Base-by-base conservation (phyloP, 768 basidiomycete genomes). In the Kwoniella botswanensis region DNA sequence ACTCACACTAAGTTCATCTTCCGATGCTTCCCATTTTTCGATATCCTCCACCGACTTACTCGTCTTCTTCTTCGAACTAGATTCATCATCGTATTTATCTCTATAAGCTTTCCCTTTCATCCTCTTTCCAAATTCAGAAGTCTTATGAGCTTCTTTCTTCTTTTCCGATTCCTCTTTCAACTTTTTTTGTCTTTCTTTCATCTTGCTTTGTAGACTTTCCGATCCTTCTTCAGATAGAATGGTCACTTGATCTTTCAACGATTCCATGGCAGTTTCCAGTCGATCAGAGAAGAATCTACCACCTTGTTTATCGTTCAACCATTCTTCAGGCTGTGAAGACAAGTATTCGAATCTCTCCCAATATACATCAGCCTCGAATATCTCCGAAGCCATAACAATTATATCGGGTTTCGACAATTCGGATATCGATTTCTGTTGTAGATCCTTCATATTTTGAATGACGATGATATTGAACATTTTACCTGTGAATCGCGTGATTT, bases 261-360 rank as follows among this genome's bases (percentile, higher is more conserved):
- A 85, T 10, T 84, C 85, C 62, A 92, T 84, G 24, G 88, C 86
- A 54, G 88, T 87, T 21, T 91, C 89, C 22, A 96, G 86, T 41
- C 91, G 88, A n/a, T 90, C 90, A 63, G 91, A 90, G 86, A 95
- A 97, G 85, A 93, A 93, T 21, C 95, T 89, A 13, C 93, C 93
- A 43, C 93, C 91, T 43, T 72, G 29, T 42, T 76, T 76, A 70
- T 89, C 88, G n/a, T 85, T 84, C 15, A 77, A 54, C 77, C 77
- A 79, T 26, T 71, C 76, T 63, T 77, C 76, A 46, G 78, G 76
- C 52, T 74, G 73, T 35, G 74, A 75, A 18, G 76, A 77, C 11
- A 79, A 71, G 56, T 79, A 79, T 58, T 79, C 78, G 66, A 79
- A 72, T 35, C 78, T 52, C 18, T 76, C 66, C 84, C 83, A 85